These are phyloP conservation scores for Aspergillus quadrilineatus DNA, from an alignment of 2,329 filamentous ascomycete species.

Conservation along the genomic window DNA sequence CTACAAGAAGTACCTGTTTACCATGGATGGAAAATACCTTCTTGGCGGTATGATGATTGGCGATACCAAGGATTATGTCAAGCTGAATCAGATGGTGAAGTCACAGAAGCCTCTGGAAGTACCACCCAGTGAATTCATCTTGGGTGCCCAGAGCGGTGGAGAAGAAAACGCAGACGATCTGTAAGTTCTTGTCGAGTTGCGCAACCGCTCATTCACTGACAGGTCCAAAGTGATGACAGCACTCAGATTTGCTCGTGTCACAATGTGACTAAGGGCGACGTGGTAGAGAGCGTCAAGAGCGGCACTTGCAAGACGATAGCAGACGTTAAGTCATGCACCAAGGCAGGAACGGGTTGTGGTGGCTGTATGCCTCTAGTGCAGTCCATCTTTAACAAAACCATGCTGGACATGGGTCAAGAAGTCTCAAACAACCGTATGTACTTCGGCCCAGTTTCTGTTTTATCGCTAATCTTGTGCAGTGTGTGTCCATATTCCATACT, in stretches of 20 bases:
- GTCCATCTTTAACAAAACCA: conserved; percentile 85
- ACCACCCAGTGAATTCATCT: conserved; percentile 76
- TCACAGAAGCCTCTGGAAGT: conserved; percentile 75
- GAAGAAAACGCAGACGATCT: conserved; percentile 76
- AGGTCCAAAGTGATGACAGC: conserved; percentile 62
- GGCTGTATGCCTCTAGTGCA: conserved; percentile 87
- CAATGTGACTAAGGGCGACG: conserved; percentile 83
- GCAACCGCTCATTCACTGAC: background rate
- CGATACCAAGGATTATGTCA: conserved; percentile 86
- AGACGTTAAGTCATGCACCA: conserved; percentile 85
- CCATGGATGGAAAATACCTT: conserved; percentile 82
- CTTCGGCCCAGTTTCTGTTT: background rate
- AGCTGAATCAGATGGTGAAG: conserved; percentile 83
- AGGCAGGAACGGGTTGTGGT: conserved; percentile 86
- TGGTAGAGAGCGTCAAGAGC: conserved; percentile 70
- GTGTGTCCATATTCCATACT: conserved; percentile 80
- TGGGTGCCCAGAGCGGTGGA: conserved; percentile 71
- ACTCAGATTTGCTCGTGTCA: conserved; percentile 91
- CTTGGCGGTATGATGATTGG: conserved; percentile 98
- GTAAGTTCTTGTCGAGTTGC: conserved; percentile 31
- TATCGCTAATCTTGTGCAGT: conserved; percentile 42
- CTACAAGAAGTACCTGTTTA: conserved; percentile 94
- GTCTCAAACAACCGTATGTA: conserved; percentile 69
- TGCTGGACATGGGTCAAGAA: conserved; percentile 81
- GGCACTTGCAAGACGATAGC: conserved; percentile 78